These are phyloP conservation scores for Endoconidiophora polonica DNA, from an alignment of 2,329 filamentous ascomycete species.

Conservation along the genomic window DNA sequence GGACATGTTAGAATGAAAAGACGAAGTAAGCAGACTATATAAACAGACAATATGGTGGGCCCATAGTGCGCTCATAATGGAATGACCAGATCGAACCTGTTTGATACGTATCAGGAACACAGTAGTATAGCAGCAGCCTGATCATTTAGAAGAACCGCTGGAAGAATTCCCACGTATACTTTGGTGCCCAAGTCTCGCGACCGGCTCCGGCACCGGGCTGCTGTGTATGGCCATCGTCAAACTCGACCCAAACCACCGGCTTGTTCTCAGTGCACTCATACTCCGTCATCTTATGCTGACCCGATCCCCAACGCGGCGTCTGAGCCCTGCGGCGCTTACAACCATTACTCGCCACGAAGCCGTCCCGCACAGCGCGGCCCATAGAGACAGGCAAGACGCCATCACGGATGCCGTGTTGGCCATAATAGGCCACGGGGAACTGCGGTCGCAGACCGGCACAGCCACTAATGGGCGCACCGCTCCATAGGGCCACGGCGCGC, in stretches of 20 bases:
- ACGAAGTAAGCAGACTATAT: too few relatives aligned
- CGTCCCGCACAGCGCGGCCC: slow-evolving; percentile 21
- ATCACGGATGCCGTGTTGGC: slow-evolving; percentile 23
- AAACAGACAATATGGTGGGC: too few relatives aligned
- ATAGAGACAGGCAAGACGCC: slow-evolving; percentile 19
- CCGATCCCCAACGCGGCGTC: slow-evolving; percentile 15
- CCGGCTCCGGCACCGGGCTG: slow-evolving; percentile 4
- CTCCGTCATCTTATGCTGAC: slow-evolving; percentile 16
- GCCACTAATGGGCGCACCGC: slow-evolving; percentile 19
- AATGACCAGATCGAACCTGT: too few relatives aligned
- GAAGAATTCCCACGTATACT: slow-evolving; percentile 13
- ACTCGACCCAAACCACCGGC: slow-evolving; percentile 20
- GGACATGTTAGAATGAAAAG: too few relatives aligned
- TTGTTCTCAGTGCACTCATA: slow-evolving; percentile 17
- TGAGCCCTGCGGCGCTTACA: slow-evolving; percentile 18
- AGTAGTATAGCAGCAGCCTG: too few relatives aligned
- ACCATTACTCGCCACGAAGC: slow-evolving; percentile 21
- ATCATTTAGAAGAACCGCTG: slow-evolving; percentile 10
- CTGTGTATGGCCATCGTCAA: slow-evolving; percentile 12
- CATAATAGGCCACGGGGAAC: slow-evolving; percentile 22
- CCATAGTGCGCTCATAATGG: too few relatives aligned
- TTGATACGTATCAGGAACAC: too few relatives aligned
- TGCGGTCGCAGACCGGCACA: slow-evolving; percentile 18
- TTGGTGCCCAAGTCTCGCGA: slow-evolving; percentile 1
- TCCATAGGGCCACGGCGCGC: slow-evolving; percentile 22